A percentile compares a stretch with the other conserved stretches of the same genome.
These are phyloP conservation scores for Cicer arietinum DNA, from an alignment of 306 rosid genomes.

Conservation along the genomic window DNA sequence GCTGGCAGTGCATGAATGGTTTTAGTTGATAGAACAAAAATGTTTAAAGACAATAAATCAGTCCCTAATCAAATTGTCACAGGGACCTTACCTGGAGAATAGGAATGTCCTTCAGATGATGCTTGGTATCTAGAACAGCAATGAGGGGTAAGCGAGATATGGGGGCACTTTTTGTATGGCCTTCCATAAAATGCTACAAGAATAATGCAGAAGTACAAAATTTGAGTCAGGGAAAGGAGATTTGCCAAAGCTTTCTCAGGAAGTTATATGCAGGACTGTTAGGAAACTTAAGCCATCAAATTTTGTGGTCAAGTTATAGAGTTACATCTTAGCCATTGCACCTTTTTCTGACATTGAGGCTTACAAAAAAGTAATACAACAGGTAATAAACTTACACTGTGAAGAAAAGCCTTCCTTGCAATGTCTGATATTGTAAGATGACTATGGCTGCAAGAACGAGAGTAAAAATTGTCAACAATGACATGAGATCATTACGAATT, in stretches of 20 bases:
- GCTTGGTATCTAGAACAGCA: slow-evolving; percentile 76
- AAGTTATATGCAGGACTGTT: slow-evolving; percentile 22
- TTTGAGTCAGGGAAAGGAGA: slow-evolving; percentile 25
- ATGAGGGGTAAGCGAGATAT: slow-evolving; percentile 95
- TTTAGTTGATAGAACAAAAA: slow-evolving; percentile 45
- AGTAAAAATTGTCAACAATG: slow-evolving; percentile 41
- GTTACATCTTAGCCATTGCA: slow-evolving; percentile 32
- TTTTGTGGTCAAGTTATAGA: slow-evolving; percentile 20
- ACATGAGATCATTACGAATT: slow-evolving; percentile 17
- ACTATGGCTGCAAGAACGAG: slow-evolving; percentile 63
- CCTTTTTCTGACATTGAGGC: slow-evolving; percentile 4
- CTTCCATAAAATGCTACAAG: slow-evolving; percentile 96
- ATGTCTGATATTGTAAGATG: slow-evolving; percentile 89
- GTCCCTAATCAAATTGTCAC: slow-evolving; percentile 42
- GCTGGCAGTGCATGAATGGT: slow-evolving; percentile 63
- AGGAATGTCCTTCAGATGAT: slow-evolving; percentile 88
- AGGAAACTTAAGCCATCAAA: slow-evolving; percentile 38
- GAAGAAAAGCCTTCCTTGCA: slow-evolving; percentile 98
- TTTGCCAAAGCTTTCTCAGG: slow-evolving; percentile 10
- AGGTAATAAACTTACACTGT: slow-evolving; percentile 72
- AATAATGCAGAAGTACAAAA: slow-evolving; percentile 38
- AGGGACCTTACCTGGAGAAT: slow-evolving; percentile 69
- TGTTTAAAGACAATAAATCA: slow-evolving; percentile 29
- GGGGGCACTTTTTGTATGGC: slow-evolving; percentile 84
- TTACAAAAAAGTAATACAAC: slow-evolving; percentile 6